phyloP scores from a whole-genome alignment of 352 stramenopile species.

The Phytophthora pisi region DNA sequence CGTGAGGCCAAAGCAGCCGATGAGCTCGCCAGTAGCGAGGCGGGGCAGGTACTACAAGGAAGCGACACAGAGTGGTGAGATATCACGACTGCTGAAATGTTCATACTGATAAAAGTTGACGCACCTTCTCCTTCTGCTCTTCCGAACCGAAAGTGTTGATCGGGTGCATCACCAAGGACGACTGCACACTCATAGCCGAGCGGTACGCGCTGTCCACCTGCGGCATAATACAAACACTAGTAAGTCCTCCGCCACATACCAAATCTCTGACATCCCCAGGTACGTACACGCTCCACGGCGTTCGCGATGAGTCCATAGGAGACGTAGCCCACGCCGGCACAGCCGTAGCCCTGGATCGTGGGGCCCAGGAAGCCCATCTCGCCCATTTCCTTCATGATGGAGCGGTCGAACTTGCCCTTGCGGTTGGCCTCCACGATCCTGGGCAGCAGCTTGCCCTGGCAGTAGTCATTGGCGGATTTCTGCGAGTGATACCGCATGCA shows the following conservation, averaged over 20 bases:
- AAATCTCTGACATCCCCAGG: neutral
- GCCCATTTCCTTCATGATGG: constrained; percentile 95
- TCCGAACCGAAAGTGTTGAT: constrained; percentile 98
- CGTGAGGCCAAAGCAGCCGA: constrained; percentile 98
- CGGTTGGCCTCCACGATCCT: constrained; percentile 95
- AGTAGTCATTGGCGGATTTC: constrained; percentile 94
- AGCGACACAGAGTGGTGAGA: neutral
- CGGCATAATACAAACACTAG: neutral
- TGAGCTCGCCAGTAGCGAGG: constrained; percentile 94
- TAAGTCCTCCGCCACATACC: neutral
- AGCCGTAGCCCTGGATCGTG: constrained; percentile 96
- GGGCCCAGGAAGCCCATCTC: constrained; percentile 94
- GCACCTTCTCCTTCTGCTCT: constrained; percentile 94
- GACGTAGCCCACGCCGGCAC: constrained; percentile 94
- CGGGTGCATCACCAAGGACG: constrained; percentile 97
- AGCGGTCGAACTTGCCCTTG: constrained; percentile 93
- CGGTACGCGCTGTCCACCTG: constrained; percentile 96
- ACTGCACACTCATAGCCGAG: constrained; percentile 98
- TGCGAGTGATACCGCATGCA: constrained; percentile 27
- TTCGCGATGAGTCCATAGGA: constrained; percentile 97
- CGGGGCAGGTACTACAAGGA: constrained; percentile 90
- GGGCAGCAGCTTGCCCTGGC: constrained; percentile 93
- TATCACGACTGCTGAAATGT: neutral
- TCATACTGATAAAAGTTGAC: neutral
- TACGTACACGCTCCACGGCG: constrained; percentile 89